A percentile compares a stretch with the other conserved stretches of the same genome.
Conservation (phyloP, 805 yeast species). For the Metschnikowia gelsemii region DNA sequence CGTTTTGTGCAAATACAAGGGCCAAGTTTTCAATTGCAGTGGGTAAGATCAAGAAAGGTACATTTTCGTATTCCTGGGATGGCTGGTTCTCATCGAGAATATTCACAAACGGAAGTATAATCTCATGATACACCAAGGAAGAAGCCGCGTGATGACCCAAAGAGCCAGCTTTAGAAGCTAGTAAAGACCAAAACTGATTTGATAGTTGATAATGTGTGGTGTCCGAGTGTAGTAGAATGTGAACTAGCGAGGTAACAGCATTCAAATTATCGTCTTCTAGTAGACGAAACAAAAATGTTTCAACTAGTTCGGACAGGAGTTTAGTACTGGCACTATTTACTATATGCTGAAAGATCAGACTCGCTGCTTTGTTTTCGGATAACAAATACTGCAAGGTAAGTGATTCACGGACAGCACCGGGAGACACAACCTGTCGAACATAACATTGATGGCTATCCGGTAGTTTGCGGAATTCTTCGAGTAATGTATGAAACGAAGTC, state of each 20-base stretch:
- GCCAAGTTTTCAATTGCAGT: conserved; percentile 27
- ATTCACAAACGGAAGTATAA: conserved; percentile 29
- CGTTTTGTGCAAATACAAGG: conserved; percentile 28
- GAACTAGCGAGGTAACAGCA: conserved; percentile 30
- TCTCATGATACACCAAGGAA: conserved; percentile 34
- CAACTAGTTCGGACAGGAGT: conserved; percentile 21
- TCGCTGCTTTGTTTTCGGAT: conserved; percentile 2
- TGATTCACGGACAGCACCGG: conserved; percentile 1
- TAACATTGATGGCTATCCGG: background rate
- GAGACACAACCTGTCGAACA: background rate
- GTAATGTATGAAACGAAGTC: background rate
- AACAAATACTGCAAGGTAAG: conserved; percentile 9
- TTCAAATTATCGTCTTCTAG: conserved; percentile 22
- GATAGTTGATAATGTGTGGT: conserved; percentile 21
- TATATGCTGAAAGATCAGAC: conserved; percentile 11
- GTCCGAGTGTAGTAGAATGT: conserved; percentile 22
- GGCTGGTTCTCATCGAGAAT: background rate
- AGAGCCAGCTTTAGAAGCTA: conserved; percentile 26
- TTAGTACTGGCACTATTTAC: conserved; percentile 1
- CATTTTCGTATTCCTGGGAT: conserved; percentile 18
- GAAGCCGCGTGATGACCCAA: conserved; percentile 31
- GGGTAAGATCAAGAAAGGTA: conserved; percentile 37
- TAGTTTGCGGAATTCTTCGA: background rate
- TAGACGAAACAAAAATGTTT: conserved; percentile 25
- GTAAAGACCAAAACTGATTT: conserved; percentile 37